Base-by-base conservation (phyloP, 495 filamentous ascomycete genomes). In the Hyphodiscus hymeniophilus region DNA sequence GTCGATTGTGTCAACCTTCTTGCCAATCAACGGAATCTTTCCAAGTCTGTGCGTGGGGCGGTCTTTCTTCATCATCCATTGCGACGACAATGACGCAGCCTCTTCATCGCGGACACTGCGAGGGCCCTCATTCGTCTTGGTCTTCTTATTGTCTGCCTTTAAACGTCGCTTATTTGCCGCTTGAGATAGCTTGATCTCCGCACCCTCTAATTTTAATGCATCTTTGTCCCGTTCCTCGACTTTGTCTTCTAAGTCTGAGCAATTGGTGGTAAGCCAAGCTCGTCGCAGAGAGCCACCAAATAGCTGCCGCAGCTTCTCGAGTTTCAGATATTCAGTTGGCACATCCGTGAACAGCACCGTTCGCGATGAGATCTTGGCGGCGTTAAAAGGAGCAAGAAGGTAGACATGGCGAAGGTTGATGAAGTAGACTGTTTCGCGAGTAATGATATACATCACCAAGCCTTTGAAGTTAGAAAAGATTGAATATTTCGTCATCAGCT, bases 371-470 rank as follows among this genome's bases (percentile, higher is more conserved):
- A 97, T 82, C 54, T 88, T 85, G 54, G 77, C 82, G 31, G 88
- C 77, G 63, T 95, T 89, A 24, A 87, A 73, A 13, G 89, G 90
- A 35, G 89, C 89, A 47, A 94, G 74, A 38, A 92, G 73, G 67
- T 94, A 95, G 1, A 92, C 92, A 70, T 97, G 90, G 55, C 91
- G 87, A 45, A 97, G 63, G 62, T 95, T 96, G 74, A 95, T 86
- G 65, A 84, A 95, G 75, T 79, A 95, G 62, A 97, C 82, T 64
- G 80, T 82, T 67, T 98, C 92, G 45, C 91, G 80, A 51, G 90
- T 85, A 48, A 98, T 80, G 60, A 89, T 82, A 61, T 81, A 88
- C 71, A 96, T 87, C 56, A 98, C 71, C 57, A 95, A 92, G 34
- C 75, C 77, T 80, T 38, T 2, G 10, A 7, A 17, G 32, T 54